A percentile compares a stretch with the other conserved stretches of the same genome.
These are phyloP conservation scores for Eutrema japonicum DNA, from an alignment of 345 rosid genomes.

Conservation along the genomic window DNA sequence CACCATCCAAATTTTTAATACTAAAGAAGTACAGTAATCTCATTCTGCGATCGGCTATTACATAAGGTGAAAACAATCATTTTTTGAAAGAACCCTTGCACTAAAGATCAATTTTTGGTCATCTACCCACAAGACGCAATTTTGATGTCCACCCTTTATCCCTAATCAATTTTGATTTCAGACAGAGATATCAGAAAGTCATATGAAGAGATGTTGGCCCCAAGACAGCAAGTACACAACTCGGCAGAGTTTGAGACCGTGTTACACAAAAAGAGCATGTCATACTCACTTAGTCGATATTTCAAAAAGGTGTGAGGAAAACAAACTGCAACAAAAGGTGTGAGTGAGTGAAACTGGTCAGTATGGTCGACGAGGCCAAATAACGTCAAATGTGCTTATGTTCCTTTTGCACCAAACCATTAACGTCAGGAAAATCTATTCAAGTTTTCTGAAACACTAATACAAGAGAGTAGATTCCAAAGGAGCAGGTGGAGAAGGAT, in stretches of 20 bases:
- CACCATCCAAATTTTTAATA: slow-evolving; percentile 32
- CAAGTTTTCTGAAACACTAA: slow-evolving; percentile 9
- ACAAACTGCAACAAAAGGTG: neutral
- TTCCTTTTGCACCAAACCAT: neutral
- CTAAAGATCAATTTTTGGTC: neutral
- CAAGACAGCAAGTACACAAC: neutral
- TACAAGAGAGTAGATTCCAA: slow-evolving; percentile 28
- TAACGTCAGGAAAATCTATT: neutral
- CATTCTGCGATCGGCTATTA: slow-evolving; percentile 14
- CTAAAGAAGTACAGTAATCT: neutral
- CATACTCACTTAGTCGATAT: neutral
- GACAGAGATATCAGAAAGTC: neutral
- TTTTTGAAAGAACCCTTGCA: slow-evolving; percentile 8
- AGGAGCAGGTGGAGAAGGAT: slow-evolving; percentile 28
- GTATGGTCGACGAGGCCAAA: neutral
- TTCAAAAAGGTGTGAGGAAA: slow-evolving; percentile 9
- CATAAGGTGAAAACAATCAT: neutral
- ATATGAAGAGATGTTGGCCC: slow-evolving; percentile 15
- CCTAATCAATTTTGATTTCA: neutral
- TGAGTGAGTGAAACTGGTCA: neutral
- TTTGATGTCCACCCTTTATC: neutral
- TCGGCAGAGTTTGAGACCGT: neutral
- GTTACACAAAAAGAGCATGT: neutral
- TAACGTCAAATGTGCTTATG: neutral
- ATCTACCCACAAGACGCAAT: neutral